Base-by-base conservation (phyloP, 2,329 filamentous ascomycete species). In the Cladophialophora exuberans region DNA sequence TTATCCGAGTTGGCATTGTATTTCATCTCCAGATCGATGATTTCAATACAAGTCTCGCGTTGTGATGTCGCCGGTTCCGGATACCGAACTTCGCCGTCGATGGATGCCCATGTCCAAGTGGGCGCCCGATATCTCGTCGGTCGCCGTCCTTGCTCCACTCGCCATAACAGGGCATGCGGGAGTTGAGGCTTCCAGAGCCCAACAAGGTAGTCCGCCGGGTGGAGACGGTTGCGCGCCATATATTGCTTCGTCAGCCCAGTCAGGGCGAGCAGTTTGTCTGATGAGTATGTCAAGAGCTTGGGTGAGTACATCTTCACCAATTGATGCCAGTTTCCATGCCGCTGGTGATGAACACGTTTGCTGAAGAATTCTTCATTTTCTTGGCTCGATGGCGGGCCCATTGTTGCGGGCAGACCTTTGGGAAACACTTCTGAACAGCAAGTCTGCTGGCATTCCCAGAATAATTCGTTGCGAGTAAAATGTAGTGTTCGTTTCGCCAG, bases 371-470 rank as follows among this genome's bases (percentile, higher is more conserved):
- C 56, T 9, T 53, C 60, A 17, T 45, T 49, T 20, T 62, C 62
- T 33, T 52, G 46, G 20, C 30, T 54, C 6, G 56, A 39, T 15
- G 56, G 59, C 11, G 54, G 53, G 7, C 57, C 50, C 57, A 59
- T 61, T 2, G 61, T 63, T 5, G 60, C 61, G 11, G 62, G 62
- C 17, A 65, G 54, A n/a, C 62, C 62, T 48, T 65, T 63, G 25
- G 63, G 63, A 36, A 64, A 65, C 41, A 65, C 63, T 50, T 65
- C 63, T 15, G 57, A 61, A 45, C 63, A 62, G 48, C 63, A 62
- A 58, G 60, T 64, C 50, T 65, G 58, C 36, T 62, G 57, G 25
- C 72, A 75, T 52, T 66, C 65, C 61, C 64, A 65, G 4, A 65
- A 49, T 9, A 66, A 43, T 46, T 65, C 64, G 41, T 61, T 64